Evolutionary conservation across 106 monocot genomes (phyloP).

Genomic region (Acorus gramineus): DNA sequence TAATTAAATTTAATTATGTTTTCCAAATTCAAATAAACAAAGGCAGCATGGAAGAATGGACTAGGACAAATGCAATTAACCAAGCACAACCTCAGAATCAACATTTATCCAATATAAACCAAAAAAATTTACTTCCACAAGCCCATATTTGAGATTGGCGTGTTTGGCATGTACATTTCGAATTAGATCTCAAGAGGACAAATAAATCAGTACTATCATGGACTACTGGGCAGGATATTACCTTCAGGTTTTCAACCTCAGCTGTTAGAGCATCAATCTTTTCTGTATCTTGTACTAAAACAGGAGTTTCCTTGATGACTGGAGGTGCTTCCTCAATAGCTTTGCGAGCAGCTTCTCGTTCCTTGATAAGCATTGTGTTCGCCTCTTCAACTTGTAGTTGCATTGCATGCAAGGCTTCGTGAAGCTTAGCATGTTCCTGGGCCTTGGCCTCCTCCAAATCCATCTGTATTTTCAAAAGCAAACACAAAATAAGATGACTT

Average conservation of each 20-base stretch:
- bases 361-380: conserved; percentile 46
- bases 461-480: conserved; percentile 29
- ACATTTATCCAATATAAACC: too few species aligned
- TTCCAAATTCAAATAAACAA: too few species aligned
- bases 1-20: too few species aligned
- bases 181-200: too few species aligned
- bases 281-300: conserved; percentile 75
- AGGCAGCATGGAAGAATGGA: too few species aligned
- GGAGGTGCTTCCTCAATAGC: conserved; percentile 78
- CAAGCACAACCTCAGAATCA: too few species aligned
- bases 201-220: too few species aligned
- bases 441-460: conserved; percentile 75
- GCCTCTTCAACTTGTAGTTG: conserved; percentile 65
- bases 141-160: too few species aligned
- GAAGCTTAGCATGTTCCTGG: conserved; percentile 63
- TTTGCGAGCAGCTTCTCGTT: conserved; percentile 68
- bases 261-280: conserved; percentile 62
- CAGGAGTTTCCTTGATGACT: conserved; percentile 75
- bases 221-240: conserved; percentile 5
- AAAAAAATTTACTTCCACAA: too few species aligned
- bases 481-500: background rate
- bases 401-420: conserved; percentile 61
- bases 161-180: too few species aligned
- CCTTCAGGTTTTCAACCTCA: conserved; percentile 78
- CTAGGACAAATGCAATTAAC: too few species aligned